Conservation (phyloP, 805 yeast genomes). For the Lipomyces starkeyi region DNA sequence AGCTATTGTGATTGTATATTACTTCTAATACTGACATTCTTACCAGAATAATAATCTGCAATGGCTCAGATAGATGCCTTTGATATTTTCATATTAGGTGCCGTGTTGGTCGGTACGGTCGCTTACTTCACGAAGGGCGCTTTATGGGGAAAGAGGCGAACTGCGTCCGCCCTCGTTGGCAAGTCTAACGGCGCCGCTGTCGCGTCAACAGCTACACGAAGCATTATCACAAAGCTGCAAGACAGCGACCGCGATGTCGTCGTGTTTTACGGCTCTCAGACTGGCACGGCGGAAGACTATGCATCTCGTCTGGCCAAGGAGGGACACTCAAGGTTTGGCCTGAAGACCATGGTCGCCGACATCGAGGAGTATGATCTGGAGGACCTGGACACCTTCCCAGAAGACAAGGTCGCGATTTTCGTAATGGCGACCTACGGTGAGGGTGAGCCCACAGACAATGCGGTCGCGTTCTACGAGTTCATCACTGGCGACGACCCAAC, state of each 20-base stretch:
- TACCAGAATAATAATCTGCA: background rate
- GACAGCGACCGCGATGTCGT: conserved; percentile 74
- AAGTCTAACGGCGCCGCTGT: conserved; percentile 13
- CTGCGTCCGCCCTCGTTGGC: background rate
- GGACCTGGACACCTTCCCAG: conserved; percentile 66
- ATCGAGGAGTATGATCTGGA: conserved; percentile 88
- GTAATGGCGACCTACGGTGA: conserved; percentile 95
- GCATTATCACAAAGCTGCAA: conserved; percentile 50
- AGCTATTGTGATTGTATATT: background rate
- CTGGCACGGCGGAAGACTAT: conserved; percentile 98
- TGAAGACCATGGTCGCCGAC: conserved; percentile 84
- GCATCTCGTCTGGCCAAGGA: conserved; percentile 91
- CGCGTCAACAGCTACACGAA: conserved; percentile 38
- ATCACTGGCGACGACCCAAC: conserved; percentile 59
- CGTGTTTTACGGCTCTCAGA: conserved; percentile 91
- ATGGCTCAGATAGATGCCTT: conserved; percentile 61
- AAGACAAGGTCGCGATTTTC: conserved; percentile 67
- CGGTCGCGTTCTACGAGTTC: conserved; percentile 78
- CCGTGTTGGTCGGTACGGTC: conserved; percentile 66
- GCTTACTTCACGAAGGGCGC: conserved; percentile 71
- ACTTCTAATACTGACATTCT: background rate
- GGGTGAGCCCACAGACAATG: conserved; percentile 97
- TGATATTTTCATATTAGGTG: conserved; percentile 71
- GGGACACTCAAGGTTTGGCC: conserved; percentile 77
- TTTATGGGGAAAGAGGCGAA: conserved; percentile 51